Base-by-base conservation (phyloP, 768 basidiomycete species). In the Kwoniella pini region DNA sequence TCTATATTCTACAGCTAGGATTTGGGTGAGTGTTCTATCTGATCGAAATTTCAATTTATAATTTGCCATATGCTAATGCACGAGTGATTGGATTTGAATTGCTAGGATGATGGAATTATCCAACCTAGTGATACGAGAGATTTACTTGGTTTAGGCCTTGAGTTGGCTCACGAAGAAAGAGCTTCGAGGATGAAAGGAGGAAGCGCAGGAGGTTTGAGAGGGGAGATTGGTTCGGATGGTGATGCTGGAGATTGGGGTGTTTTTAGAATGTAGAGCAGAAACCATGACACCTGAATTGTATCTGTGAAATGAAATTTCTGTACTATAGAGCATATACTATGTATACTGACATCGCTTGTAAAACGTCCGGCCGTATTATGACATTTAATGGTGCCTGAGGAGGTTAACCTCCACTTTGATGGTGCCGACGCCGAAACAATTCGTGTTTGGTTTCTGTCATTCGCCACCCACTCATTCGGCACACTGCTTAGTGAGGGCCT, bases 181-280 rank as follows among this genome's bases (percentile, higher is more conserved):
- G 58, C 60, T 9, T 42, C 49, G 84, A 83, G 65, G 43, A 40
- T 43, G 22, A 19, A 79, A 42, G 84, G 81, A 66, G 88, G 85
- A n/a, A 26, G 56, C 31, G 60, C 45, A 10, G 64, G 56, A 40
- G 61, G 58, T 57, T 26, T 58, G 17, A 83, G 84, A 28, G 87
- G 88, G 4, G 90, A 89, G 88, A 66, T 73, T 43, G 71, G 72
- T 5, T 67, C 72, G 3, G 78, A 76, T 62, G 77, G 76, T 4
- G 72, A 79, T 66, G 56, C 64, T n/a, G 69, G 70, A 17, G 77
- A 73, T 38, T 93, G 89, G 79, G 92, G 92, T 5, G 89, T 90
- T 36, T 94, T 91, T 80, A 85, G 91, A 64, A 94, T 94, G 91
- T 94, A 36, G n/a, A n/a, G n/a, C n/a, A n/a, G n/a, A n/a, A n/a